phyloP scores from a whole-genome alignment of 108 stramenopile genomes.

The Skeletonema menzelii region DNA sequence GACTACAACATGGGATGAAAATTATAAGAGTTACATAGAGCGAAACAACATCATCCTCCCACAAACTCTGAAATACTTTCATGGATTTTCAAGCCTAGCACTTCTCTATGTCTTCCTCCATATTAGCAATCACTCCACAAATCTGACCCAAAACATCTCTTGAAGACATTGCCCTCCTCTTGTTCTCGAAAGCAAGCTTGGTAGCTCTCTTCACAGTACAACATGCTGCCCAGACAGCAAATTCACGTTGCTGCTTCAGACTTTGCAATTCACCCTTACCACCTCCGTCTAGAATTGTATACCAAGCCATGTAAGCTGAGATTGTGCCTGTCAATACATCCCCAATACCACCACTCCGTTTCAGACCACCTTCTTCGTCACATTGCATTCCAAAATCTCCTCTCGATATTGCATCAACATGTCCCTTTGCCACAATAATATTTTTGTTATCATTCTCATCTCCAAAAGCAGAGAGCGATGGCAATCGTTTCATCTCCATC shows the following conservation, averaged over 20 bases:
- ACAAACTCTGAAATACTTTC: background rate
- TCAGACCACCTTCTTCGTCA: constrained; percentile 80
- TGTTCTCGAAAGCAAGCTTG: constrained; percentile 60
- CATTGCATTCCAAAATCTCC: constrained; percentile 42
- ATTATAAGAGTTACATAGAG: background rate
- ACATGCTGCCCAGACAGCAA: constrained; percentile 72
- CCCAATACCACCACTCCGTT: constrained; percentile 97
- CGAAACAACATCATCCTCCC: background rate
- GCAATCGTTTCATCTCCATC: constrained; percentile 83
- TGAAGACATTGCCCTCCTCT: constrained; percentile 86
- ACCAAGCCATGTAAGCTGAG: constrained; percentile 82
- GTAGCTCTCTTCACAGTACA: constrained; percentile 77
- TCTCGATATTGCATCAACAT: constrained; percentile 41
- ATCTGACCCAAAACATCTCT: constrained; percentile 78
- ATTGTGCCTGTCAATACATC: constrained; percentile 91
- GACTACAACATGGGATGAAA: background rate
- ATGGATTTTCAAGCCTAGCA: background rate
- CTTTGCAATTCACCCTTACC: background rate
- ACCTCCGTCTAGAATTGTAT: constrained; percentile 52
- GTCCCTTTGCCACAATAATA: constrained; percentile 71
- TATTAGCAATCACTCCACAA: constrained; percentile 60
- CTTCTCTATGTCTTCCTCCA: constrained; percentile 37
- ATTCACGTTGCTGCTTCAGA: constrained; percentile 28
- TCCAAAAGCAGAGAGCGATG: constrained; percentile 11
- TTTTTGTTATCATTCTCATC: constrained; percentile 32